Evolutionary conservation across 371 early-diverging fungal genomes (phyloP), one percentile per base, ranked within the genome.

Genomic region (Amoeboradix gromovi): DNA sequence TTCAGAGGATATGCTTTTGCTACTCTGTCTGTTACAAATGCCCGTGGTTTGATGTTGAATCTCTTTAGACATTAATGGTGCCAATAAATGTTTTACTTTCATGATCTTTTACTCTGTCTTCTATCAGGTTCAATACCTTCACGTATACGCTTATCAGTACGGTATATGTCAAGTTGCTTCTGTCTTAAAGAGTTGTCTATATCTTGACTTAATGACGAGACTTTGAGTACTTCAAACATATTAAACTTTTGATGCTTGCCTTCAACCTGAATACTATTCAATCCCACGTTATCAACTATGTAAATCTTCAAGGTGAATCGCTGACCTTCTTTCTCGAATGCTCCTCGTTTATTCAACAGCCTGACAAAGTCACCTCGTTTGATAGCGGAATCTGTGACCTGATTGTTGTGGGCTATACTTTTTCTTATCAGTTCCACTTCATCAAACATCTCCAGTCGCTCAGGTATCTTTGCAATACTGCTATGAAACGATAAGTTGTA

Each of bases 321-420:
- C 28, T 67, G 67, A 2, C 67, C 67, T 28, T 67, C 67, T 67
- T 67, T 67, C 67, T 67, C 67, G 29, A 67, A 67, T 27, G 67
- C 67, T 12, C 67, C 67, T 67, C 67, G 67, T 67, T 67, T 67
- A 27, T 67, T 67, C 67, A 67, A 28, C 29, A 67, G 29, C 27
- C 67, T 67, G 22, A 67, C 67, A 67, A 67, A 67, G 27, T 67
- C 67, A 67, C 67, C 67, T 16, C 67, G 67, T 67, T 67, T 67
- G 27, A 67, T 67, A 27, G 29, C 67, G 29, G 67, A 67, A 67
- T 67, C 29, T 22, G 67, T 67, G 67, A 67, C 67, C 12, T 28
- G 2, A 67, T 67, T 67, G 29, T 67, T 67, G 67, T 67, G 27
- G 29, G 67, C 67, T 17, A 67, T 67, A 28, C 67, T 67, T 67